Evolutionary conservation across 208 protist genomes (phyloP), one percentile per base, ranked within the genome.

Genomic region (Trypanosoma congolense): DNA sequence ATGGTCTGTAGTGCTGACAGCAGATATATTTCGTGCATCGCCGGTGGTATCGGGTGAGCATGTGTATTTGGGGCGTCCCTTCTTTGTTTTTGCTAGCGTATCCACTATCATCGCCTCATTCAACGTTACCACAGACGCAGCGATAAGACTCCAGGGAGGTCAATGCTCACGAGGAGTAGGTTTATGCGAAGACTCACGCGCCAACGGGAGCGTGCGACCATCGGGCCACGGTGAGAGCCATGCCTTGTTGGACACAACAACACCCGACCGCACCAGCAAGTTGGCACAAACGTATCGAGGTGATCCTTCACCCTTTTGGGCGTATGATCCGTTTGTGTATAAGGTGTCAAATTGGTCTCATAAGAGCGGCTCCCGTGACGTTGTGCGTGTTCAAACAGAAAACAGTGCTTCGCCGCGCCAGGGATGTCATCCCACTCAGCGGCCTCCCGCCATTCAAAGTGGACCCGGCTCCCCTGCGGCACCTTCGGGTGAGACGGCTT

Each of bases 51-150:
- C 76, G 5, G 69, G 70, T 14, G 55, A 76, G 30, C 62, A 70
- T 45, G n/a, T 91, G 8, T 91, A 85, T 61, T 29, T 87, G 5
- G 62, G 65, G 2, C n/a, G 54, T 1, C 79, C 79, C 0, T 87
- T 83, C 52, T 75, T 73, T 33, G 63, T 72, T 25, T 80, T 72
- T 40, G 55, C 73, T 24, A 21, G 50, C 10, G 4, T 54, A 26
- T 50, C 40, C 5, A 14, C 56, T 1, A 73, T 91, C 19, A 55
- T 91, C 21, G 50, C 77, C 24, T 77, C 67, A 19, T 74, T 87
- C 49, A 77, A 68, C 48, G 65, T 91, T 36, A 87, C 79, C 4
- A 71, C 74, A 1, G 73, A 85, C 54, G 58, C 59, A 19, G 53
- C 81, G 1, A 33, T 87, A 41, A 46, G 40, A 28, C 41, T 14